phyloP scores from a whole-genome alignment of 352 stramenopile genomes.

The Phytophthora pluvialis region DNA sequence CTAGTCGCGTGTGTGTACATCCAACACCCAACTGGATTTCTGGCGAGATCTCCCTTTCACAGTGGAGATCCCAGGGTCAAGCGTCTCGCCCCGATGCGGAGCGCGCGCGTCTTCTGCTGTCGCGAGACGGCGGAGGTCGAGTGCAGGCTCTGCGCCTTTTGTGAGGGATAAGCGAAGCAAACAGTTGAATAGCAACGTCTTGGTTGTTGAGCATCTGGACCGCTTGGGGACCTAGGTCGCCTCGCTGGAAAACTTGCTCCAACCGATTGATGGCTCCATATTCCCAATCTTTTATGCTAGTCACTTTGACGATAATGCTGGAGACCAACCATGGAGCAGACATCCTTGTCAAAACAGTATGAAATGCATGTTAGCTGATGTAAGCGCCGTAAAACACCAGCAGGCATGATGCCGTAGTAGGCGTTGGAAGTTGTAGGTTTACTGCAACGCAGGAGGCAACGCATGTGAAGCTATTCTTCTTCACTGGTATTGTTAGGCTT shows the following conservation, averaged over 20 bases:
- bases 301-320: slow-evolving; percentile 88
- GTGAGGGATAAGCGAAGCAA: slow-evolving; percentile 91
- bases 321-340: slow-evolving; percentile 92
- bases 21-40: slow-evolving; percentile 71
- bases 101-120: slow-evolving; percentile 26
- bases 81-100: slow-evolving; percentile 77
- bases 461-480: no score
- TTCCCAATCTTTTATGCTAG: slow-evolving; percentile 92
- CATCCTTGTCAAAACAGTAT: slow-evolving; percentile 35
- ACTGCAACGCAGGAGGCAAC: no score
- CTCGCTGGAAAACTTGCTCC: slow-evolving; percentile 82
- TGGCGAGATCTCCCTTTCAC: slow-evolving; percentile 85
- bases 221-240: slow-evolving; percentile 44
- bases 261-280: slow-evolving; percentile 91
- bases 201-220: slow-evolving; percentile 85
- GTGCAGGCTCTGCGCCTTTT: slow-evolving; percentile 35
- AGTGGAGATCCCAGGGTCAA: slow-evolving; percentile 86
- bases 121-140: slow-evolving; percentile 16
- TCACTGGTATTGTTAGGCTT: neutral
- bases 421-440: no score
- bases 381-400: neutral
- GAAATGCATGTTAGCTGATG: neutral
- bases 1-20: slow-evolving; percentile 1
- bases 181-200: slow-evolving; percentile 92
- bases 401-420: neutral